phyloP scores from a whole-genome alignment of 176 grass and related monocot species.

The Zoysia japonica region DNA sequence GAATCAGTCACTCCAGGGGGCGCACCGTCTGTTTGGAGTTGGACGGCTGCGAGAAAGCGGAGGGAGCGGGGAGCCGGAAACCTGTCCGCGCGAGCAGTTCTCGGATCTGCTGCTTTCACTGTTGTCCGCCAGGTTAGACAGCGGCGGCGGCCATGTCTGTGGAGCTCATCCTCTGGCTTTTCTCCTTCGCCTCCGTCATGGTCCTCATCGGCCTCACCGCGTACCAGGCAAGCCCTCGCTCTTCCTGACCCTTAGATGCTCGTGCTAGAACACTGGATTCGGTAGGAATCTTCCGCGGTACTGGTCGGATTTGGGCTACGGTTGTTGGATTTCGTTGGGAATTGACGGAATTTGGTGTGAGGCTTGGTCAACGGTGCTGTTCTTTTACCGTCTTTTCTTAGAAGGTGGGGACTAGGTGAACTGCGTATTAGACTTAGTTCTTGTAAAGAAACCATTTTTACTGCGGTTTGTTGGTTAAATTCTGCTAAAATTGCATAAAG shows the following conservation, averaged over 20 bases:
- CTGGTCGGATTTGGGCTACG: neutral
- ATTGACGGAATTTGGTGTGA: neutral
- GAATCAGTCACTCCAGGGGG: constrained; percentile 6
- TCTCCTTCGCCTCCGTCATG: constrained; percentile 75
- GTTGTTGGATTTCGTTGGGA: neutral
- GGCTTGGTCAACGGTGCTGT: constrained; percentile 29
- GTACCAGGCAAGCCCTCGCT: constrained; percentile 58
- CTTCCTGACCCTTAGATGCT: neutral
- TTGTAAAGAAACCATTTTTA: neutral
- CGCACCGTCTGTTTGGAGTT: neutral
- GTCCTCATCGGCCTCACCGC: constrained; percentile 69
- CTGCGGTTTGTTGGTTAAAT: neutral
- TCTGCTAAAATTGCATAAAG: neutral
- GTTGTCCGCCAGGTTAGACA: neutral
- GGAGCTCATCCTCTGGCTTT: constrained; percentile 80
- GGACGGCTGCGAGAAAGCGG: neutral
- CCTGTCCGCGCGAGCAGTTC: neutral
- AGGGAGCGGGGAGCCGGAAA: neutral
- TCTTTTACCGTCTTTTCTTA: neutral
- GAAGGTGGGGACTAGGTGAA: constrained; percentile 12
- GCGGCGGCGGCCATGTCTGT: constrained; percentile 47
- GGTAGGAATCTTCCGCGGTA: constrained; percentile 13
- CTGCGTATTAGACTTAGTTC: neutral
- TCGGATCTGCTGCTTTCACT: neutral
- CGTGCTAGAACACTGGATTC: neutral